Conservation (phyloP, 176 grass and related monocot genomes). For the Melocanna baccifera region DNA sequence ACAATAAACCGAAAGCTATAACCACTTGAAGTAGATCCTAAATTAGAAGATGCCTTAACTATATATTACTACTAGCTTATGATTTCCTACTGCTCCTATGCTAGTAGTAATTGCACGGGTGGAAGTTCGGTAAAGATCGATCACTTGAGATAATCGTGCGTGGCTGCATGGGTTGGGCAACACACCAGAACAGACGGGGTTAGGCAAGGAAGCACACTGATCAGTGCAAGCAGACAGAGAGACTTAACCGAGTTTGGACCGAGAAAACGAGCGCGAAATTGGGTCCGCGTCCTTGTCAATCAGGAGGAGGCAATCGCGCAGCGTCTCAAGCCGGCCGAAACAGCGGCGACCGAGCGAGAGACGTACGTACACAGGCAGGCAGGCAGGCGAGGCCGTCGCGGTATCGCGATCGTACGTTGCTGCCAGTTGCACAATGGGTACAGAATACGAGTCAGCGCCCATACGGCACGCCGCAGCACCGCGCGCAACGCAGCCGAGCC, state of each 20-base stretch:
- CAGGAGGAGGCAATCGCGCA: slow-evolving; percentile 31
- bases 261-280: not conserved
- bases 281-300: slow-evolving; percentile 38
- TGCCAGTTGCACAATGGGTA: not conserved
- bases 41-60: no score
- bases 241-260: not conserved
- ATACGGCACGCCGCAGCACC: not conserved
- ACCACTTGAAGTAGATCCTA: no score
- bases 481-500: not conserved
- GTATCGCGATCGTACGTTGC: not conserved
- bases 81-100: not conserved
- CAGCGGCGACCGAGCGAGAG: slow-evolving; percentile 14
- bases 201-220: slow-evolving; percentile 12
- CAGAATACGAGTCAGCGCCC: slow-evolving; percentile 32
- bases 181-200: not conserved
- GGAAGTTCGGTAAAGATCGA: not conserved
- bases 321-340: not conserved
- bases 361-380: not conserved
- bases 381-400: not conserved
- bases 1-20: no score
- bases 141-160: not conserved
- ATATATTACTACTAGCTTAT: not conserved
- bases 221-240: not conserved
- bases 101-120: not conserved
- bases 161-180: slow-evolving; percentile 28